Evolutionary conservation across 2,329 filamentous ascomycete genomes (phyloP).

Genomic region (Boeremia exigua): DNA sequence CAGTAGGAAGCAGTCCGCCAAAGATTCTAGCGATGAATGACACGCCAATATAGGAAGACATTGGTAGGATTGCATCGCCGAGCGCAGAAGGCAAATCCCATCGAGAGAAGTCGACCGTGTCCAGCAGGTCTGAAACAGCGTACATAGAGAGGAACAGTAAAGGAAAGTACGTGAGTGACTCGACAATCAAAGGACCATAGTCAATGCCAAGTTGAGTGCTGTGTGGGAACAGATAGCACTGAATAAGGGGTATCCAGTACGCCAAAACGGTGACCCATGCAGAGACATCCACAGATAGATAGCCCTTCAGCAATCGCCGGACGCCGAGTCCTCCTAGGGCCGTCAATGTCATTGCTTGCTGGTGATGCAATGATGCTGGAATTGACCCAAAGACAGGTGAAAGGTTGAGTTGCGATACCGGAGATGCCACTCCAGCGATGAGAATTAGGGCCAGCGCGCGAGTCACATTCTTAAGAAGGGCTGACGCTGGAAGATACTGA

Average conservation of each 20-base stretch:
- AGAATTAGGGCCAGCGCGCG: constrained; percentile 54
- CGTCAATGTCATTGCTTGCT: constrained; percentile 67
- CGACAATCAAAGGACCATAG: constrained; percentile 77
- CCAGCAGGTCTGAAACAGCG: constrained; percentile 60
- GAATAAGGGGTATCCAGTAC: constrained; percentile 74
- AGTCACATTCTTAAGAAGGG: constrained; percentile 39
- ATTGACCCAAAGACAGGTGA: constrained; percentile 90
- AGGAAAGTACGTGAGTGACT: constrained; percentile 71
- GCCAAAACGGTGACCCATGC: constrained; percentile 74
- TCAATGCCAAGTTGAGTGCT: constrained; percentile 71
- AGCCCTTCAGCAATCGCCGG: constrained; percentile 63
- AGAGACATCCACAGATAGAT: constrained; percentile 54
- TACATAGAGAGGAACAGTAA: constrained; percentile 50
- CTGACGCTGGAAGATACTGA: constrained; percentile 29
- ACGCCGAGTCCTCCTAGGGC: constrained; percentile 75
- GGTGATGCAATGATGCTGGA: constrained; percentile 75
- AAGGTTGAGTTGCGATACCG: constrained; percentile 75
- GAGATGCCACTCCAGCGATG: constrained; percentile 69
- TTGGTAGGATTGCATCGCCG: constrained; percentile 68
- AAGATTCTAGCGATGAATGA: constrained; percentile 54
- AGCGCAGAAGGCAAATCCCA: constrained; percentile 64
- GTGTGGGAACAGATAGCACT: constrained; percentile 72
- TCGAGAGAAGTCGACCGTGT: constrained; percentile 63
- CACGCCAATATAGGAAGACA: constrained; percentile 71
- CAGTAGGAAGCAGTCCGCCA: constrained; percentile 50